phyloP scores from a whole-genome alignment of 73 alveolate species.

The Tetrahymena malaccensis region DNA sequence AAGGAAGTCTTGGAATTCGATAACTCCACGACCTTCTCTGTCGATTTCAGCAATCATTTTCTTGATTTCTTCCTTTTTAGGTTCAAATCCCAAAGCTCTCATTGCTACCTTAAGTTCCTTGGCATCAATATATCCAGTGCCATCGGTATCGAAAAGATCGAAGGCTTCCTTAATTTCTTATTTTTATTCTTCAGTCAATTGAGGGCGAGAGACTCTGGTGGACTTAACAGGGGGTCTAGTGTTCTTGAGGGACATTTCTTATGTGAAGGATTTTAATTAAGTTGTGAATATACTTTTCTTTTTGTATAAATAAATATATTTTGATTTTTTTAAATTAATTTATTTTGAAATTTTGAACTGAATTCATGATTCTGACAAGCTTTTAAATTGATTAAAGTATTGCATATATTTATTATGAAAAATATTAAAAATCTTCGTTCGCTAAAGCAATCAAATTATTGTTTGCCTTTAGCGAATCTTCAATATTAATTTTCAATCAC shows the following conservation, averaged over 20 bases:
- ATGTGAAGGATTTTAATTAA: neutral
- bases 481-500: neutral
- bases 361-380: neutral
- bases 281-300: neutral
- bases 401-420: neutral
- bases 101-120: constrained; percentile 97
- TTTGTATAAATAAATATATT: neutral
- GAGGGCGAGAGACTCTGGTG: constrained; percentile 53
- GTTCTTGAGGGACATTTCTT: neutral
- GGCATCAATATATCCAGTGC: constrained; percentile 90
- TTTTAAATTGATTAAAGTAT: neutral
- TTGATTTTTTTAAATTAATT: neutral
- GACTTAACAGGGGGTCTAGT: constrained; percentile 30
- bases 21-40: constrained; percentile 75
- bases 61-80: constrained; percentile 94
- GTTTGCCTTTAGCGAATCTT: neutral
- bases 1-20: constrained; percentile 79
- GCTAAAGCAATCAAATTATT: neutral
- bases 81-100: constrained; percentile 99
- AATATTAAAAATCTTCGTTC: neutral
- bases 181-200: constrained; percentile 69
- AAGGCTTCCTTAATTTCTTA: constrained; percentile 77
- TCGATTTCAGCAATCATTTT: constrained; percentile 81
- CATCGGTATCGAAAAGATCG: constrained; percentile 80
- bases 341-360: neutral